Evolutionary conservation across 1,284 basidiomycete species (phyloP).

Genomic region (Cutaneotrichosporon spelunceum): DNA sequence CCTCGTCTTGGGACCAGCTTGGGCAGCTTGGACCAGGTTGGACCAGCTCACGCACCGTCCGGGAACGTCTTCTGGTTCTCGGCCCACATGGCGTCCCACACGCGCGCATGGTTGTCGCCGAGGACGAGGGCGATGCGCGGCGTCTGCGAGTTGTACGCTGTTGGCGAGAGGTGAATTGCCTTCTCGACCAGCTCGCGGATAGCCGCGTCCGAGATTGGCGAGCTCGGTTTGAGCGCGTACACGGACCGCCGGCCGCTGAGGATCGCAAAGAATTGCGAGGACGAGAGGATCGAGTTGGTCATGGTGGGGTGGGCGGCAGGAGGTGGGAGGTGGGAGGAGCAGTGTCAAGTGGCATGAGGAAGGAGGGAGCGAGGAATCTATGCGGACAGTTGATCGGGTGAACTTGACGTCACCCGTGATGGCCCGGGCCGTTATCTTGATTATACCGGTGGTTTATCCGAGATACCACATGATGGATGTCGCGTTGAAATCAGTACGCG

Average conservation of each 20-base stretch:
- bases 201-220: conserved; percentile 46
- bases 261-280: neutral
- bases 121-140: conserved; percentile 52
- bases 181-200: conserved; percentile 51
- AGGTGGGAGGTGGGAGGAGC: neutral
- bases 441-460: too few species aligned
- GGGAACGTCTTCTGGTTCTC: conserved; percentile 8
- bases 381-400: too few species aligned
- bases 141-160: conserved; percentile 53
- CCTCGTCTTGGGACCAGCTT: too few species aligned
- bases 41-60: too few species aligned
- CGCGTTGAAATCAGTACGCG: too few species aligned
- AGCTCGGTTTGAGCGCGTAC: conserved; percentile 50
- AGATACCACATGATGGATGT: too few species aligned
- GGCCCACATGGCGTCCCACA: conserved; percentile 50
- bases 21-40: too few species aligned
- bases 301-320: neutral
- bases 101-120: conserved; percentile 49
- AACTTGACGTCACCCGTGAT: too few species aligned
- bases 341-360: neutral
- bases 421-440: too few species aligned
- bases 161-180: conserved; percentile 52
- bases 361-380: too few species aligned
- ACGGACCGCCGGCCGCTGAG: conserved; percentile 47
- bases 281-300: neutral